Percentiles rank a stretch among this genome's conserved stretches.
phyloP scores from a whole-genome alignment of 1,284 basidiomycete species.

The Rhodotorula glutinis region DNA sequence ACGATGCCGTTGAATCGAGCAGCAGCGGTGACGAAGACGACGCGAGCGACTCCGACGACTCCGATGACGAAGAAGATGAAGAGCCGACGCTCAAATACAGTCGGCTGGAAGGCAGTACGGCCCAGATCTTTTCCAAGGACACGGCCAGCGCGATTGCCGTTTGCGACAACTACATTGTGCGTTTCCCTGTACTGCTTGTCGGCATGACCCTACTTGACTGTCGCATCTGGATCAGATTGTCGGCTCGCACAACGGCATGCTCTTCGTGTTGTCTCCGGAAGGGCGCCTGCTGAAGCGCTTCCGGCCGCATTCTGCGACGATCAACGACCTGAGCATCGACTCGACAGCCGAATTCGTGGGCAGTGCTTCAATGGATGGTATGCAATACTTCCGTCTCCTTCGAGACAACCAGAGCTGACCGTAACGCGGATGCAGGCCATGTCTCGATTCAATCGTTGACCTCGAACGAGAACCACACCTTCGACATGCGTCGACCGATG shows the following conservation, averaged over 20 bases:
- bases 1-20: neutral
- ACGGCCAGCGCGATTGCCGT: slow-evolving; percentile 78
- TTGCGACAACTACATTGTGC: slow-evolving; percentile 69
- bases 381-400: slow-evolving; percentile 44
- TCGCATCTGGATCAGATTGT: slow-evolving; percentile 53
- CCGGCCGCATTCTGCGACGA: slow-evolving; percentile 84
- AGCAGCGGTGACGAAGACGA: slow-evolving; percentile 54
- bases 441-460: slow-evolving; percentile 82
- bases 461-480: slow-evolving; percentile 75
- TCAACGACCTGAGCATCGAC: slow-evolving; percentile 83
- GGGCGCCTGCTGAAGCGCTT: slow-evolving; percentile 82
- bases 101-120: slow-evolving; percentile 65
- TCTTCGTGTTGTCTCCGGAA: slow-evolving; percentile 55
- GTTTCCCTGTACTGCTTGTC: slow-evolving; percentile 39
- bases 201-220: slow-evolving; percentile 9
- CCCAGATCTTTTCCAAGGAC: slow-evolving; percentile 82
- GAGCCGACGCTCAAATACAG: slow-evolving; percentile 76
- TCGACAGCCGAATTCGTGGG: slow-evolving; percentile 82
- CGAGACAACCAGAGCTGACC: neutral
- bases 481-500: slow-evolving; percentile 91
- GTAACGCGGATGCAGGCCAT: slow-evolving; percentile 59
- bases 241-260: slow-evolving; percentile 86
- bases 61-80: slow-evolving; percentile 33
- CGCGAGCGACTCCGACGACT: slow-evolving; percentile 20
- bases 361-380: slow-evolving; percentile 91